Evolutionary conservation across 176 grass and related monocot genomes (phyloP), one percentile per base, ranked within the genome.

Genomic region (Musa acuminata): DNA sequence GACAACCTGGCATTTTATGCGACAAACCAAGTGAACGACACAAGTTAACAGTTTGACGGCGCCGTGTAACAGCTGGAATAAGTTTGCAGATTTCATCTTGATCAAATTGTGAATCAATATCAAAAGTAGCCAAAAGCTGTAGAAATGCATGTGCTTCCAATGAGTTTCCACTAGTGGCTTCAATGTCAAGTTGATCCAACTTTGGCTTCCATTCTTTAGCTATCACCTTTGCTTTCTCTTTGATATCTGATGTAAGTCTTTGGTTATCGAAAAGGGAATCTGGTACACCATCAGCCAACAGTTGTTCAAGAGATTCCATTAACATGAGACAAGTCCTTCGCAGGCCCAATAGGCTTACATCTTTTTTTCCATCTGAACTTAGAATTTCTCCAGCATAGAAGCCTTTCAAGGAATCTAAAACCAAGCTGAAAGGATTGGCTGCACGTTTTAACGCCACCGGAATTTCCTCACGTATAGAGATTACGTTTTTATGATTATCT

Each of bases 81-180:
- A 96, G 70, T 85, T 96, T 96, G 84, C 89, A 96, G 50, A 92
- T 78, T 65, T 92, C 87, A 53, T 92, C 87, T 78, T 86, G 84
- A 77, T 71, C 80, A 76, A 86, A 92, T 71, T 92, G 85, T 67
- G 82, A 53, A 67, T 83, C 79, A 76, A 96, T 83, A 80, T 75
- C 72, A 88, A 92, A 96, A 65, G 89, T 92, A 73, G 89, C 92
- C 64, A 96, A 79, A 53, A 96, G 87, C 75, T 96, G 92, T 68
- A 96, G 92, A 89, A 96, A 96, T 78, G 92, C 89, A 88, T 96
- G 92, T 17, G 89, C 92, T 85, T 96, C 92, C n/a, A 96, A 77
- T 20, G 87, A 96, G 74, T 96, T 96, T 27, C 92, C 92, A 82
- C 88, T 90, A 71, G 87, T 92, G 10, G 84, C 78, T 84, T 96